Conservation (phyloP, 768 basidiomycete genomes). For the Lanmaoa rubissima region DNA sequence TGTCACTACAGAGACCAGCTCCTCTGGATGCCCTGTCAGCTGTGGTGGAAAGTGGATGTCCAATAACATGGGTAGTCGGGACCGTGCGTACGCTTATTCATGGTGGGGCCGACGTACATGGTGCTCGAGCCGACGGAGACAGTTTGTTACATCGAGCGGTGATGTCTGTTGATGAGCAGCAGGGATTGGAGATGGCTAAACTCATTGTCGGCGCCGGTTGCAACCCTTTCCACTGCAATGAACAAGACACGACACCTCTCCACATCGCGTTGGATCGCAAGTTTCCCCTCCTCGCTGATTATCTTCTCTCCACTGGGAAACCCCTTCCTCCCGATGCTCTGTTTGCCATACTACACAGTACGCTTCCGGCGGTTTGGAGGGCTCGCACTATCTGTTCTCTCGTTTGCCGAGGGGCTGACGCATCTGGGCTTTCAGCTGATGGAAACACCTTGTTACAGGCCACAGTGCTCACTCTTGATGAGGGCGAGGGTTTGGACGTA, state of each 20-base stretch:
- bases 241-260: neutral
- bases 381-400: neutral
- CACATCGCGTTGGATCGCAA: conserved; percentile 1
- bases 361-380: neutral
- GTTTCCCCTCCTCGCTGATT: neutral
- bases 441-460: neutral
- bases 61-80: neutral
- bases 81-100: neutral
- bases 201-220: conserved; percentile 8
- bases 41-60: neutral
- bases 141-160: neutral
- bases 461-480: no score
- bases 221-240: neutral
- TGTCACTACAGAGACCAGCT: neutral
- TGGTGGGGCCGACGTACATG: neutral
- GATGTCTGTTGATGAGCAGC: neutral
- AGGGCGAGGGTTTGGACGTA: no score
- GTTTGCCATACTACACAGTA: neutral
- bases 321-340: neutral
- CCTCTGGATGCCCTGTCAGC: neutral
- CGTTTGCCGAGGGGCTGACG: neutral
- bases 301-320: neutral
- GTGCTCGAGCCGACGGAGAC: neutral
- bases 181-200: neutral
- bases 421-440: neutral